Evolutionary conservation across 352 stramenopile genomes (phyloP).

Genomic region (Pythium folliculosum): DNA sequence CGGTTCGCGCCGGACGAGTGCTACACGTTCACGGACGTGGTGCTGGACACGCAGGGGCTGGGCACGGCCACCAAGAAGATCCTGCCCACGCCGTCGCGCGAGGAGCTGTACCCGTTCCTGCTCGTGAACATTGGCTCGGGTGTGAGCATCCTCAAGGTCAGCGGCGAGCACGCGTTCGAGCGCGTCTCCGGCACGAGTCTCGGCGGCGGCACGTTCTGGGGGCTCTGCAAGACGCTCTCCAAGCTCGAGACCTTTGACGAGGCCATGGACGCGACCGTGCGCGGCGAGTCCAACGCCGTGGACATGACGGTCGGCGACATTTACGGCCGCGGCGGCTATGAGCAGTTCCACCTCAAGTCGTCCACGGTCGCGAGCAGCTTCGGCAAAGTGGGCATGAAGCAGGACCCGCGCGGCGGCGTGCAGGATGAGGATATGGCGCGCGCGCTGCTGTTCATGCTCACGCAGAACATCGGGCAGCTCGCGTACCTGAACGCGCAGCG

Average conservation of each 20-base stretch:
- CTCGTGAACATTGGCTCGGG: conserved; percentile 98
- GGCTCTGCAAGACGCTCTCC: conserved; percentile 93
- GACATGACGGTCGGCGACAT: conserved; percentile 99
- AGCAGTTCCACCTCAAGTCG: conserved; percentile 85
- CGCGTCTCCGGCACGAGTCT: conserved; percentile 97
- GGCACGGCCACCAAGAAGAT: conserved; percentile 62
- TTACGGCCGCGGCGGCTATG: conserved; percentile 92
- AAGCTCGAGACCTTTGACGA: conserved; percentile 82
- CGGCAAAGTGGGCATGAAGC: conserved; percentile 89
- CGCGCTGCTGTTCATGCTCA: conserved; percentile 98
- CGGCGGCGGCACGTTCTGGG: conserved; percentile 97
- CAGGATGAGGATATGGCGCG: conserved; percentile 93
- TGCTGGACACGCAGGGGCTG: conserved; percentile 58
- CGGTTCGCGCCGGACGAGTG: conserved; percentile 92
- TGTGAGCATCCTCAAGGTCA: conserved; percentile 95
- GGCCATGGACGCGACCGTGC: conserved; percentile 70
- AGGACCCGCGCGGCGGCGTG: conserved; percentile 35
- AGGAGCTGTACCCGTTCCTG: conserved; percentile 93
- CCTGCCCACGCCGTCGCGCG: conserved; percentile 50
- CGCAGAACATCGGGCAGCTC: conserved; percentile 96
- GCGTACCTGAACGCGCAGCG: conserved; percentile 96
- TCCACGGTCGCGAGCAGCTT: conserved; percentile 96
- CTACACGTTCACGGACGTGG: conserved; percentile 93
- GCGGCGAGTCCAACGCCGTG: conserved; percentile 73
- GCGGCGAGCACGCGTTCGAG: conserved; percentile 89